Percentiles rank a stretch among this genome's conserved stretches.
Conservation (phyloP, 257 asterid genomes). For the Nicotiana noctiflora region DNA sequence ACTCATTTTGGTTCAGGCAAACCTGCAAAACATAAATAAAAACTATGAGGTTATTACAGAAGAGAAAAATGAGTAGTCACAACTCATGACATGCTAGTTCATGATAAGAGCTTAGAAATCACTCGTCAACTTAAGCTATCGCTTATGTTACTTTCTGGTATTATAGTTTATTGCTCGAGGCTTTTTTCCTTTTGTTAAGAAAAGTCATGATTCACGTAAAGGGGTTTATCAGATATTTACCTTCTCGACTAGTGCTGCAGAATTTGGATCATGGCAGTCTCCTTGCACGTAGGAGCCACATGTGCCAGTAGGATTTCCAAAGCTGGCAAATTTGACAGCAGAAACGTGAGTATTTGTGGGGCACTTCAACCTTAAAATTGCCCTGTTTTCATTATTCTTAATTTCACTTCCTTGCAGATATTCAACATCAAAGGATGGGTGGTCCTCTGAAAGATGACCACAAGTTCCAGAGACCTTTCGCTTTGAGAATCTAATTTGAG, state of each 20-base stretch:
- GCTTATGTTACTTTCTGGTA: not conserved
- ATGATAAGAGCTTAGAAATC: not conserved
- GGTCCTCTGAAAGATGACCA: constrained; percentile 51
- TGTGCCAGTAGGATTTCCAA: constrained; percentile 59
- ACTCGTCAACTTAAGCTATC: not conserved
- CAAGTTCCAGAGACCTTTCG: constrained; percentile 52
- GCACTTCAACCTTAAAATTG: constrained; percentile 41
- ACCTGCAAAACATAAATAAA: constrained; percentile 30
- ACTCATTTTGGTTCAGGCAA: constrained; percentile 48
- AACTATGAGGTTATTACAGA: not conserved
- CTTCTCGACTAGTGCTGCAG: constrained; percentile 39
- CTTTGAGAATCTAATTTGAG: constrained; percentile 47
- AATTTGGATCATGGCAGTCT: constrained; percentile 51
- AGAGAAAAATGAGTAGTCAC: not conserved
- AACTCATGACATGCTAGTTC: too few species aligned
- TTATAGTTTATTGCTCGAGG: not conserved
- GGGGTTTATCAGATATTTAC: constrained; percentile 14
- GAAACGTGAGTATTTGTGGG: constrained; percentile 39
- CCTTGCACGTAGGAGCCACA: constrained; percentile 54
- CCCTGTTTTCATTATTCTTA: constrained; percentile 18
- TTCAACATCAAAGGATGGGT: constrained; percentile 40
- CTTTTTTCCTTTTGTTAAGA: not conserved
- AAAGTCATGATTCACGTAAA: not conserved
- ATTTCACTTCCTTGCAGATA: constrained; percentile 22
- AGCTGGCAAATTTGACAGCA: constrained; percentile 58